Evolutionary conservation across 2,329 filamentous ascomycete genomes (phyloP).

Genomic region (Fonsecaea pedrosoi): DNA sequence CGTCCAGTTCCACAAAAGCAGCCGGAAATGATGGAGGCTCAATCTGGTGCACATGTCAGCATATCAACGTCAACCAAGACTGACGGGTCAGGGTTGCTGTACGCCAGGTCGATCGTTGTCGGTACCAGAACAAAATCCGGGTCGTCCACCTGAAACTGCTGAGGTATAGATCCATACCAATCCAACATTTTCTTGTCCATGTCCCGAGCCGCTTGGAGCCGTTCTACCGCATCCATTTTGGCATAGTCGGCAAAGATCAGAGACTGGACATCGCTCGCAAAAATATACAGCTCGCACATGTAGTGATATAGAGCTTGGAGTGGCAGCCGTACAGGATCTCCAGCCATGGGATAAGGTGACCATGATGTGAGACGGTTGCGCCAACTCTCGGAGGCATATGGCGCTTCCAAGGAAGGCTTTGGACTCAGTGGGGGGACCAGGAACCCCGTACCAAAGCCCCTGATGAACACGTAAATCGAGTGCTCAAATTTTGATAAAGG

Average conservation of each 20-base stretch:
- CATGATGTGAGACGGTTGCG: slow-evolving; percentile 15
- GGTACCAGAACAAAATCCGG: slow-evolving; percentile 15
- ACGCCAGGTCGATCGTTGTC: slow-evolving; percentile 22
- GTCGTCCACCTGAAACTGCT: slow-evolving; percentile 12
- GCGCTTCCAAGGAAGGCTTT: slow-evolving; percentile 19
- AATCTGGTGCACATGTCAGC: slow-evolving; percentile 8
- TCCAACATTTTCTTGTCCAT: slow-evolving; percentile 16
- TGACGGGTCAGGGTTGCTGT: neutral
- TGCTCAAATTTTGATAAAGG: neutral
- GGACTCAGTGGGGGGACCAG: neutral
- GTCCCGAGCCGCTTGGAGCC: slow-evolving; percentile 13
- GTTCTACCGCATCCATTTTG: slow-evolving; percentile 14
- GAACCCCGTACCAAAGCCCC: slow-evolving; percentile 23
- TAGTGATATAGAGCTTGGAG: slow-evolving; percentile 24
- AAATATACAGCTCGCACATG: slow-evolving; percentile 20
- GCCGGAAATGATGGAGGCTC: slow-evolving; percentile 21
- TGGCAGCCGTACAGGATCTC: slow-evolving; percentile 21
- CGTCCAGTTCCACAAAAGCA: slow-evolving; percentile 26
- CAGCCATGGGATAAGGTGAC: slow-evolving; percentile 24
- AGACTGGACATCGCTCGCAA: slow-evolving; percentile 15
- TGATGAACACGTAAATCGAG: slow-evolving; percentile 5
- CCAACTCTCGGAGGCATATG: slow-evolving; percentile 19
- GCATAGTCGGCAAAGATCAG: slow-evolving; percentile 21
- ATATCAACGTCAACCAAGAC: neutral
- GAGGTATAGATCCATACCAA: slow-evolving; percentile 22